These are phyloP conservation scores for Saccharomyces hybrid DNA, from an alignment of 1,139 yeast genomes.

Conservation along the genomic window DNA sequence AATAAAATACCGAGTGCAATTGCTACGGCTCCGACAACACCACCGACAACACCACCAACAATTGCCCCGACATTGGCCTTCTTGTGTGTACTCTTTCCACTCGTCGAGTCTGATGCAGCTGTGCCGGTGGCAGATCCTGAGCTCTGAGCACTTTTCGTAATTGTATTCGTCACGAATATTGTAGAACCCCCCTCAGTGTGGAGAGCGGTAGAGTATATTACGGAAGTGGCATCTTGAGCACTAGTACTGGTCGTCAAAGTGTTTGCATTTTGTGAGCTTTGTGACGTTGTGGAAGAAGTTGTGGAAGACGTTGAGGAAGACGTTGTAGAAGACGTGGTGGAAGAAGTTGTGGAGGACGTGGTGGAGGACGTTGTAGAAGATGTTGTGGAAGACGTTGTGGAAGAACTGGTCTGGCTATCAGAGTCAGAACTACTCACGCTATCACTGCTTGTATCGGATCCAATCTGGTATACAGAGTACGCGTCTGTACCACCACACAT, in stretches of 20 bases:
- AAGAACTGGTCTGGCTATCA: neutral
- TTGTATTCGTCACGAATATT: slow-evolving; percentile 24
- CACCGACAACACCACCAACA: slow-evolving; percentile 34
- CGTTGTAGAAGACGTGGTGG: slow-evolving; percentile 3
- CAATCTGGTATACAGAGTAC: slow-evolving; percentile 30
- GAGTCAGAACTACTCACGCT: neutral
- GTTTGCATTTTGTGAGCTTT: neutral
- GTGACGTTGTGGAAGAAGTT: neutral
- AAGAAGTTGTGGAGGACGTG: neutral
- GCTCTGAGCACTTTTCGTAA: slow-evolving; percentile 20
- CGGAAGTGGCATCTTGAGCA: slow-evolving; percentile 7
- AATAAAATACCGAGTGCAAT: slow-evolving; percentile 20
- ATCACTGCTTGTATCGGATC: slow-evolving; percentile 21
- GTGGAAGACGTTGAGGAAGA: neutral
- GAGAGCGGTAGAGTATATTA: slow-evolving; percentile 21
- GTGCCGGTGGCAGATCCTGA: slow-evolving; percentile 10
- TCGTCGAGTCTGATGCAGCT: slow-evolving; percentile 5
- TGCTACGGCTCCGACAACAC: slow-evolving; percentile 28
- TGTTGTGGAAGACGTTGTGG: slow-evolving; percentile 2
- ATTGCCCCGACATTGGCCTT: slow-evolving; percentile 30
- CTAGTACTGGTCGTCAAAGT: neutral
- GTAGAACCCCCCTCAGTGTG: slow-evolving; percentile 30
- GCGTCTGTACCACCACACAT: slow-evolving; percentile 40
- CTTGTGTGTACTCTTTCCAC: slow-evolving; percentile 6
- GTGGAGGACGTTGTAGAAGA: neutral